Base-by-base conservation (phyloP, 2,329 filamentous ascomycete genomes). In the Penicillium sp. region DNA sequence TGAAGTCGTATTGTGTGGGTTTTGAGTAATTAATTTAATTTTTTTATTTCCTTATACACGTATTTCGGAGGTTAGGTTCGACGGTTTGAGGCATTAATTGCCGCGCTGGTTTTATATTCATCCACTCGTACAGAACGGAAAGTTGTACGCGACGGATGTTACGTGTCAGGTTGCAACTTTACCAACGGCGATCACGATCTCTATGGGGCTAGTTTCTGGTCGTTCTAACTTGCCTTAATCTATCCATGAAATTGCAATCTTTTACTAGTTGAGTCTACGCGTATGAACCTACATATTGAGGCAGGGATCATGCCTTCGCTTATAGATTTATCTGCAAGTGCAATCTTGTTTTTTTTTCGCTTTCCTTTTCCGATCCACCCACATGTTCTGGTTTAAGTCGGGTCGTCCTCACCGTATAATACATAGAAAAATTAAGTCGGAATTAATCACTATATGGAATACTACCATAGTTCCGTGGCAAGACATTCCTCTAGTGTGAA, bases 221-320 rank as follows among this genome's bases (percentile, higher is more conserved):
- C 31, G 31, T 33, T 33, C 31, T 16, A 6, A 33, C n/a, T 19
- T 39, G 11, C n/a, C 35, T n/a, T 13, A 37, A 8, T 9, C 6
- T 13, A n/a, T 7, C 7, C 14, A 37, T 50, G 53, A 51, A 56
- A 48, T 21, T 31, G 43, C 31, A 29, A 35, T 45, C 42, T 51
- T 51, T n/a, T 2, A 37, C 16, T 37, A 37, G 14, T 13, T 13
- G 3, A 31, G 29, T 37, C 33, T 37, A 37, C 33, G 33, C 33
- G 33, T 37, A n/a, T n/a, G 33, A 37, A 3, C 22, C 45, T 29
- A 8, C 22, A 46, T 27, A 29, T 26, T 42, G 19, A 45, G 33
- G 35, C 43, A 50, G 47, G 49, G 49, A 50, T 56, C 43, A 29
- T 45, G 33, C 39, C 21, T 35, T 56, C 54, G 56, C 54, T 47